A percentile compares a stretch with the other conserved stretches of the same genome.
These are phyloP conservation scores for Pyrenophora seminiperda DNA, from an alignment of 2,329 filamentous ascomycete genomes.

Conservation along the genomic window DNA sequence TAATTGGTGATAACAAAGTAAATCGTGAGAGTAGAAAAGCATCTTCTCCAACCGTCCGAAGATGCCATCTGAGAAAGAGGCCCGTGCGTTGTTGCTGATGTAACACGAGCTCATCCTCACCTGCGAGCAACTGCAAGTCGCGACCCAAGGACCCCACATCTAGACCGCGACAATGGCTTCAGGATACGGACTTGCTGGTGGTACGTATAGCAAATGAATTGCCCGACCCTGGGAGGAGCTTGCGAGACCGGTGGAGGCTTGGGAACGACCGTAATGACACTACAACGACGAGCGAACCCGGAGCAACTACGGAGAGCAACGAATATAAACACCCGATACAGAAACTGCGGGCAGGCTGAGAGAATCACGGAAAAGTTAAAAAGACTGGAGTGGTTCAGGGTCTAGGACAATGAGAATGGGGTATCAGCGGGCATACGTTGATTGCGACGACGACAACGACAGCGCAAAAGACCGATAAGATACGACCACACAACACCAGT, in stretches of 20 bases:
- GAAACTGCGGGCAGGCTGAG: background rate
- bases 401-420: background rate
- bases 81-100: slow-evolving; percentile 14
- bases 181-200: slow-evolving; percentile 80
- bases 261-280: slow-evolving; percentile 26
- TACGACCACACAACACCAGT: background rate
- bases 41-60: background rate
- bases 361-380: rapidly evolving
- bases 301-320: slow-evolving; percentile 9
- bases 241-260: slow-evolving; percentile 15
- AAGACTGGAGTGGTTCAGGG: rapidly evolving
- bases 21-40: too few species aligned
- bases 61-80: background rate
- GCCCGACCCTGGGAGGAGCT: background rate
- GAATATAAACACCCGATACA: background rate
- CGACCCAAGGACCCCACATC: slow-evolving; percentile 30
- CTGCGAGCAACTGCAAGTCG: slow-evolving; percentile 6
- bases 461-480: too few species aligned
- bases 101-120: slow-evolving; percentile 18
- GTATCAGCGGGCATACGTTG: background rate
- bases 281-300: slow-evolving; percentile 13
- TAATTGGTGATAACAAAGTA: too few species aligned
- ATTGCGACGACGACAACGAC: background rate
- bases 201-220: slow-evolving; percentile 56
- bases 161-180: slow-evolving; percentile 68